Evolutionary conservation across 257 asterid species (phyloP), one percentile per base, ranked within the genome.

Genomic region (Capsicum chinense): DNA sequence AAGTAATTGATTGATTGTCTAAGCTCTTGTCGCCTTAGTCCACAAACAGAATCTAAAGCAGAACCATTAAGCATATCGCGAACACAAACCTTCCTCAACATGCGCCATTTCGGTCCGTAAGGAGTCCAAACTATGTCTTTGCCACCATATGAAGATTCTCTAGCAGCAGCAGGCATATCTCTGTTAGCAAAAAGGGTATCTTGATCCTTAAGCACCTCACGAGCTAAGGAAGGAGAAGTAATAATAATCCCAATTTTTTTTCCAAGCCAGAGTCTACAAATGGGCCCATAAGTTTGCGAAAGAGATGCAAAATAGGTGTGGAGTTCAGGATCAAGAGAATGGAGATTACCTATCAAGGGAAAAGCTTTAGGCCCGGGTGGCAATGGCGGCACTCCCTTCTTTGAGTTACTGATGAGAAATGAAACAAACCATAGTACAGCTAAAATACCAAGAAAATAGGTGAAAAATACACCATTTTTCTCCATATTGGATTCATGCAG

Each of bases 91-190:
- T 88, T 92, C 86, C 97, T 83, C 84, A 94, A 79, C 97, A 92
- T 91, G 85, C 94, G 86, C 98, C 97, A 94, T n/a, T 90, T 92
- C 0, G 97, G 89, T 2, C 98, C 98, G 56, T 93, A 90, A 1
- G 95, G 94, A 3, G 67, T 90, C 94, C 97, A 94, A 1, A 85
- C 94, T 6, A 93, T 92, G 88, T 94, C 94, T 0, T 10, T 7
- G 58, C 97, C 97, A 15, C 98, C 98, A 76, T 93, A 94, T 0
- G 93, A 7, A 0, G 90, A 89, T 79, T 88, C 94, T 19, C 39
- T 79, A 3, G 87, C 95, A 0, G 93, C 97, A 67, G 83, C 94
- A 5, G 95, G 94, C 7, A 90, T 88, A 56, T 93, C 98, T 1
- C 95, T 91, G 84, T 93, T 94, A 64, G 97, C 97, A 44, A 94